phyloP scores from a whole-genome alignment of 148 eudicot species.

The Diospyros kaki region DNA sequence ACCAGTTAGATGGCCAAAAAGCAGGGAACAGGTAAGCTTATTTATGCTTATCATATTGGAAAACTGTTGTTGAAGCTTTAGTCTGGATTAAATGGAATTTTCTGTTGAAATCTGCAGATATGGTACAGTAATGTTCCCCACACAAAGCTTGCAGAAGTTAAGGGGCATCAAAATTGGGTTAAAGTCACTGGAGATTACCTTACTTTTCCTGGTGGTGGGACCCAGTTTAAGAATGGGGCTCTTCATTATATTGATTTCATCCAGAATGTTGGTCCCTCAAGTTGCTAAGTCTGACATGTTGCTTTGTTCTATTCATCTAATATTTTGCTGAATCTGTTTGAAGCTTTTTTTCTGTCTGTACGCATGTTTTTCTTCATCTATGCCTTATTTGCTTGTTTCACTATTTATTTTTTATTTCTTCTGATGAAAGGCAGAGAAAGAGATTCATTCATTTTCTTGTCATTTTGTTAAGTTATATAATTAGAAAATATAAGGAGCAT shows the following conservation, averaged over 20 bases:
- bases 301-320: neutral
- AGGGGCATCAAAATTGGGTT: constrained; percentile 81
- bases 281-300: neutral
- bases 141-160: constrained; percentile 54
- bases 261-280: constrained; percentile 31
- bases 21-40: constrained; percentile 61
- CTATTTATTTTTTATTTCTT: too few species aligned
- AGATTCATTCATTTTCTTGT: neutral
- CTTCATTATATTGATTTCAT: constrained; percentile 56
- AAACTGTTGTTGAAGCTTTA: neutral
- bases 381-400: too few species aligned
- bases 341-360: neutral
- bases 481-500: neutral
- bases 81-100: neutral
- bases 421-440: neutral
- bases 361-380: neutral
- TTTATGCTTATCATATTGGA: neutral
- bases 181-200: constrained; percentile 56
- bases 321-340: neutral
- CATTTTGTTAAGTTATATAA: too few species aligned
- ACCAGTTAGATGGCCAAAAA: constrained; percentile 62
- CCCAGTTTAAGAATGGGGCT: constrained; percentile 64
- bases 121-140: constrained; percentile 70
- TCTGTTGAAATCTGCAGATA: constrained; percentile 29
- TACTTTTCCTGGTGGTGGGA: constrained; percentile 73